Evolutionary conservation across 768 basidiomycete genomes (phyloP).

Genomic region (Russula earlei): DNA sequence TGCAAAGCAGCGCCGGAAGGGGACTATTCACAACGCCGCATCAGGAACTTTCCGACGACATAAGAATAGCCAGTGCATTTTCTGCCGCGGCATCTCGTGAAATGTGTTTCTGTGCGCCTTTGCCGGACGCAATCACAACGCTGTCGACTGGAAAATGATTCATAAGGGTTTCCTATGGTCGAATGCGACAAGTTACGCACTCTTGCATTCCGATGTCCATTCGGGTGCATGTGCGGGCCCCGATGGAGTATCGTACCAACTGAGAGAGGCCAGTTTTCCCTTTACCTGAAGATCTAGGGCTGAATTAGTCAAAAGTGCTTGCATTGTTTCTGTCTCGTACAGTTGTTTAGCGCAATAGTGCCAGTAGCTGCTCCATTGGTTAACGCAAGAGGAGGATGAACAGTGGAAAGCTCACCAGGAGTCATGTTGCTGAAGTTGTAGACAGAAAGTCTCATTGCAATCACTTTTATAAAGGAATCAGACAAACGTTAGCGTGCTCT

Average conservation of each 20-base stretch:
- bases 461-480: conserved; percentile 7
- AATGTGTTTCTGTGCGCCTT: conserved; percentile 14
- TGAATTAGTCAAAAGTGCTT: neutral
- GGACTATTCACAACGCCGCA: neutral
- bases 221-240: conserved; percentile 35
- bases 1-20: neutral
- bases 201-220: conserved; percentile 52
- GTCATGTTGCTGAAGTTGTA: conserved; percentile 5
- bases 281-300: conserved; percentile 32
- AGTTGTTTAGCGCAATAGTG: conserved; percentile 20
- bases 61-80: conserved; percentile 7
- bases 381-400: neutral
- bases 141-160: conserved; percentile 14
- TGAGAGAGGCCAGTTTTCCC: conserved; percentile 27
- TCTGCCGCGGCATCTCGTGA: conserved; percentile 14
- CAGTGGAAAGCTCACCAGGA: conserved; percentile 5
- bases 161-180: neutral
- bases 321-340: neutral
- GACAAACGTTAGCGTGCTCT: neutral
- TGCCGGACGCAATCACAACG: conserved; percentile 8
- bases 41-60: neutral
- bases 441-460: neutral
- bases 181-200: conserved; percentile 26
- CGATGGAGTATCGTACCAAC: conserved; percentile 31
- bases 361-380: conserved; percentile 11